phyloP scores from a whole-genome alignment of 2,329 filamentous ascomycete species.

The Orbilia quercus region DNA sequence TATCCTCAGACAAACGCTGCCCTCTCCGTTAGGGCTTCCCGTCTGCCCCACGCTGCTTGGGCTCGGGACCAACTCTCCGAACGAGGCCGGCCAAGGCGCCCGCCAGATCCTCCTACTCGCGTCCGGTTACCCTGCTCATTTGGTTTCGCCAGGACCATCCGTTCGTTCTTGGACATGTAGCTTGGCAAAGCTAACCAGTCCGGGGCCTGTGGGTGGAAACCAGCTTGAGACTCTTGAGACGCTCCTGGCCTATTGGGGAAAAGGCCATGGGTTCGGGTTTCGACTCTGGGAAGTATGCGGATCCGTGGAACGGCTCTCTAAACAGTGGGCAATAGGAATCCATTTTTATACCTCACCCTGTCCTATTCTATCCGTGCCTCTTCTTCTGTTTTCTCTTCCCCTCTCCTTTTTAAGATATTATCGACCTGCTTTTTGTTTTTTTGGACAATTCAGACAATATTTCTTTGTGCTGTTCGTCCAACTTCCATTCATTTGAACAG shows the following conservation, averaged over 20 bases:
- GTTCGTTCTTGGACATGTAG: slow-evolving; percentile 33
- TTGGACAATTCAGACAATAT: slow-evolving; percentile 18
- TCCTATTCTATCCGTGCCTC: slow-evolving; percentile 12
- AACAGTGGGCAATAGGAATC: slow-evolving; percentile 22
- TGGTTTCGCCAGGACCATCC: slow-evolving; percentile 52
- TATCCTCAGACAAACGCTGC: slow-evolving; percentile 34
- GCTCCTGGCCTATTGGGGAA: slow-evolving; percentile 43
- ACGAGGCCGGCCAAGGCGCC: slow-evolving; percentile 29
- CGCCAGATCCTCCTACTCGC: slow-evolving; percentile 37
- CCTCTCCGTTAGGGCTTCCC: slow-evolving; percentile 36
- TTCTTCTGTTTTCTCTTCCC: slow-evolving; percentile 9
- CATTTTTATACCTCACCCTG: slow-evolving; percentile 54
- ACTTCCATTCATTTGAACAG: slow-evolving; percentile 52
- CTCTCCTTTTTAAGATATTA: slow-evolving; percentile 14
- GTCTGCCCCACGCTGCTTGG: not conserved
- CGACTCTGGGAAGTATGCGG: slow-evolving; percentile 18
- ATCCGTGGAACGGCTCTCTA: slow-evolving; percentile 31
- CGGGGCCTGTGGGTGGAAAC: slow-evolving; percentile 27
- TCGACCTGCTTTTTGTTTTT: slow-evolving; percentile 43
- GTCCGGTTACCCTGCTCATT: slow-evolving; percentile 41
- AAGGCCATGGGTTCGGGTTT: slow-evolving; percentile 38
- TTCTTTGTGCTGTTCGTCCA: slow-evolving; percentile 27
- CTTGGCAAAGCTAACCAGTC: slow-evolving; percentile 43
- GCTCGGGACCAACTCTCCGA: slow-evolving; percentile 36
- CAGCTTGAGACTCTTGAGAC: slow-evolving; percentile 44